Evolutionary conservation across 129 eudicot species (phyloP), one percentile per base, ranked within the genome.

Genomic region (Pseudognaphalium luteoalbum): DNA sequence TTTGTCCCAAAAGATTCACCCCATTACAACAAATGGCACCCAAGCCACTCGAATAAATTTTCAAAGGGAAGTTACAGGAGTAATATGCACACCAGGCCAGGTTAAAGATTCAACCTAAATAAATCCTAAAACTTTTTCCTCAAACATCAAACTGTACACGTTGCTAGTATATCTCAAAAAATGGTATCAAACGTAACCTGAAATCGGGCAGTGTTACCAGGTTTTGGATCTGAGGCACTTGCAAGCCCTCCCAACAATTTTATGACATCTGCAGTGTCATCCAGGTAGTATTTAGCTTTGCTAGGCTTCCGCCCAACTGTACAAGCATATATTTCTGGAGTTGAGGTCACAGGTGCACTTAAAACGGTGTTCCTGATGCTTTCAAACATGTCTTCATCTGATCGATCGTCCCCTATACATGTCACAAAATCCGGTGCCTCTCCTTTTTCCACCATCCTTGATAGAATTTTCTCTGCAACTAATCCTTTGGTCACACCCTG

Each of bases 231-330:
- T 3, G 96, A 92, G 29, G 91, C 96, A 65, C 73, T 80, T 9
- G 91, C 96, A 57, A 92, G 93, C 17, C 91, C 88, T 52, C 76
- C 81, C 61, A 92, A 88, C 82, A 92, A 28, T 65, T 81, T 77
- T 10, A 88, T 71, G n/a, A 92, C 98, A 68, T 92, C 94, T 25
- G 74, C 63, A 11, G 94, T 78, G 68, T 92, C 98, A 12, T 90
- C 96, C 29, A 92, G 90, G 66, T 90, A 92, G 62, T 92, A 92
- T 66, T 87, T 86, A 9, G 98, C 97, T 61, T 92, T 92, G 81
- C 96, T 89, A 17, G 97, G 96, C 72, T 92, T 92, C 68, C 80
- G 87, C 14, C 96, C 98, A 65, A 92, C 96, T 16, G 98, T 92
- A 76, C 98, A 92, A n/a, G 94, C 88, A 70, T 83, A 88, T 71